These are phyloP conservation scores for Ceriops tagal DNA, from an alignment of 345 rosid species.

Conservation along the genomic window DNA sequence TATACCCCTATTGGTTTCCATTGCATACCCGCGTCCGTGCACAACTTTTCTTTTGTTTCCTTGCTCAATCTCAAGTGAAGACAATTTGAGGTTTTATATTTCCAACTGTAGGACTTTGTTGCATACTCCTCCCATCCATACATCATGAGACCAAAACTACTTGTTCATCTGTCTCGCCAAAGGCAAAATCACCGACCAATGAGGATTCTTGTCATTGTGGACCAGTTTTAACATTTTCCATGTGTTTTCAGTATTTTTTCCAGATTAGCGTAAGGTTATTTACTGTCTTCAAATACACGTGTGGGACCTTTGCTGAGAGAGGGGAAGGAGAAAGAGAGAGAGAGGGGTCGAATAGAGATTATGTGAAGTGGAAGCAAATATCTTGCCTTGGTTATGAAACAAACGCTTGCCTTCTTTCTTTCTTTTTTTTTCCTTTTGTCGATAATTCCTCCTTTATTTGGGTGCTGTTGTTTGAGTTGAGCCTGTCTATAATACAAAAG, in stretches of 20 bases:
- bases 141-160: no score
- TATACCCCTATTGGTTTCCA: no score
- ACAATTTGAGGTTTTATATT: no score
- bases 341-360: slow-evolving; percentile 51
- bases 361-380: slow-evolving; percentile 90
- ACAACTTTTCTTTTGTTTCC: no score
- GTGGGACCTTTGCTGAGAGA: slow-evolving; percentile 33
- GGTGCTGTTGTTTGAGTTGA: not conserved
- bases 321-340: slow-evolving; percentile 10
- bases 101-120: no score
- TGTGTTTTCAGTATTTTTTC: slow-evolving; percentile 27
- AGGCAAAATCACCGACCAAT: no score
- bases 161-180: no score
- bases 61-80: no score
- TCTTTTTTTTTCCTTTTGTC: not conserved
- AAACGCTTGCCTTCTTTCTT: slow-evolving; percentile 18
- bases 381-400: slow-evolving; percentile 53
- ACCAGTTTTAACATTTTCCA: slow-evolving; percentile 12
- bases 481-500: slow-evolving; percentile 10
- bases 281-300: slow-evolving; percentile 63
- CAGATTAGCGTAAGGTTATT: slow-evolving; percentile 15
- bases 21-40: no score
- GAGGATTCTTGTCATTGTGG: not conserved
- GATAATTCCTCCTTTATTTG: not conserved
- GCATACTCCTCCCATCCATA: no score